phyloP scores from a whole-genome alignment of 495 filamentous ascomycete species.

The Podospora pseudoanserina region DNA sequence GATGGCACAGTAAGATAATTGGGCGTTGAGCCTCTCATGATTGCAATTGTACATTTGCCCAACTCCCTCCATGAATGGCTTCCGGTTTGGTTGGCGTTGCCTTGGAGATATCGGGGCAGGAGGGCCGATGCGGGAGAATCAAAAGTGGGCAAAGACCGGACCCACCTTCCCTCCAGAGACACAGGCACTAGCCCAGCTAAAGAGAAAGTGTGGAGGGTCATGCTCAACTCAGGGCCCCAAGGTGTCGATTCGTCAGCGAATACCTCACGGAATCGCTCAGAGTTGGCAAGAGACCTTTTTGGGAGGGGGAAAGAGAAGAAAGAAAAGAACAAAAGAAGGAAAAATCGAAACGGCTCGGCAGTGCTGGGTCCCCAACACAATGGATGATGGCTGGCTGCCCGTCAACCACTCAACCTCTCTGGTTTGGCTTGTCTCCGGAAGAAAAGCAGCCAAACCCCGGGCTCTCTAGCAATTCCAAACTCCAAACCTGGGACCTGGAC shows the following conservation, averaged over 20 bases:
- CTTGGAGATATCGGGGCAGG: conserved; percentile 5
- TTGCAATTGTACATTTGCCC: neutral
- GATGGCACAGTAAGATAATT: neutral
- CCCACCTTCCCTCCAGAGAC: conserved; percentile 5
- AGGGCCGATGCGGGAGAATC: conserved; percentile 4
- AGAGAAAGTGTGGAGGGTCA: neutral
- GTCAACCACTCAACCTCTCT: neutral
- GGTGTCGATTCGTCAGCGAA: conserved; percentile 2
- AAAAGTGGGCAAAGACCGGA: neutral
- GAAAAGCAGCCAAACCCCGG: neutral
- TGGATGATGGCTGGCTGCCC: neutral
- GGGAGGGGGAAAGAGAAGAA: neutral
- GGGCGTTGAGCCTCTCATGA: neutral
- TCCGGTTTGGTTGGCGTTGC: neutral
- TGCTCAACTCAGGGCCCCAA: conserved; percentile 2
- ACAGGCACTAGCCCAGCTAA: neutral
- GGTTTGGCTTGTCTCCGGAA: neutral
- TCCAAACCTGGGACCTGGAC: neutral
- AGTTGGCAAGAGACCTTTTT: neutral
- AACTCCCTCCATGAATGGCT: neutral
- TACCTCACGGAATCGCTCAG: neutral
- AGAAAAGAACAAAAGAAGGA: neutral
- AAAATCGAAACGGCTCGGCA: neutral
- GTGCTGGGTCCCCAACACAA: neutral
- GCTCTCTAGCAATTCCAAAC: neutral